These are phyloP conservation scores for Solanum phureja DNA, from an alignment of 257 asterid species.

Conservation along the genomic window DNA sequence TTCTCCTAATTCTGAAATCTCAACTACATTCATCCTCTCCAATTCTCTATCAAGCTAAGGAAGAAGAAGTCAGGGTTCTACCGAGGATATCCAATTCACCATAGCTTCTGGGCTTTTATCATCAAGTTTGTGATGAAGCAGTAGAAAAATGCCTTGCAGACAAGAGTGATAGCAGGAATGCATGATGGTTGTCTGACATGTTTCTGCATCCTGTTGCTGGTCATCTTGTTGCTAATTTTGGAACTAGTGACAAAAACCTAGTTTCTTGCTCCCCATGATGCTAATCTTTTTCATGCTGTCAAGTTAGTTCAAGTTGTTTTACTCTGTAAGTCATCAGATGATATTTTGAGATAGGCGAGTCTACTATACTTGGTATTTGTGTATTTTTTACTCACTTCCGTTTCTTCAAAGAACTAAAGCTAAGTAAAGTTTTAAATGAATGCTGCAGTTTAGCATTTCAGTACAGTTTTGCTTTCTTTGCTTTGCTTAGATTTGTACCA, in stretches of 20 bases:
- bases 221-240: not conserved
- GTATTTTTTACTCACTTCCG: not conserved
- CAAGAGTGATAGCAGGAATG: conserved; percentile 16
- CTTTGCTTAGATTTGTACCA: not conserved
- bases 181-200: conserved; percentile 4
- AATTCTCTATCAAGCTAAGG: too few relatives aligned
- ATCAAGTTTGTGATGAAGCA: conserved; percentile 58
- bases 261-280: not conserved
- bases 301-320: not conserved
- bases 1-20: too few relatives aligned
- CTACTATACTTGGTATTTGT: not conserved
- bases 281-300: not conserved
- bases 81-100: too few relatives aligned
- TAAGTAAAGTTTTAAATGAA: not conserved
- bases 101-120: too few relatives aligned
- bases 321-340: not conserved
- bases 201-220: not conserved
- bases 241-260: not conserved
- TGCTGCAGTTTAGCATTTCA: not conserved
- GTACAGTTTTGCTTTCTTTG: not conserved
- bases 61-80: too few relatives aligned
- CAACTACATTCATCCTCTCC: too few relatives aligned
- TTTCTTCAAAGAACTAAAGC: not conserved
- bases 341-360: not conserved
- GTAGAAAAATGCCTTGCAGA: conserved; percentile 42